These are phyloP conservation scores for Uronychia setigera DNA, from an alignment of 73 alveolate species.

Conservation along the genomic window DNA sequence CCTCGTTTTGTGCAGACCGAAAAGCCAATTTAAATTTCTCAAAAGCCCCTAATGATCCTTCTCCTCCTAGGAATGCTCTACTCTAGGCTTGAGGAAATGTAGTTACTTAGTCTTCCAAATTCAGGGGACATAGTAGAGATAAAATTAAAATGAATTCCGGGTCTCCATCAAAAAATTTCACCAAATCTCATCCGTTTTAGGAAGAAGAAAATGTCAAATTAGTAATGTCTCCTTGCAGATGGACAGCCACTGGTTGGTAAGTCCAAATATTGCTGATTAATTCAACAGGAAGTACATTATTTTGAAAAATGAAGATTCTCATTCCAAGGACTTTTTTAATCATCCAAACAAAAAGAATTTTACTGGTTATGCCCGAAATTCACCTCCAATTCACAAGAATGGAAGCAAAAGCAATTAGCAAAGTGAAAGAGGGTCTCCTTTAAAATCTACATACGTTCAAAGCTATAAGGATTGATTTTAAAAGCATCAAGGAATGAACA, in stretches of 20 bases:
- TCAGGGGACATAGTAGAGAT: no score
- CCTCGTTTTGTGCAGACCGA: no score
- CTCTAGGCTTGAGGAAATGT: no score
- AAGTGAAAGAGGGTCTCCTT: background rate
- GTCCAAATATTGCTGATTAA: no score
- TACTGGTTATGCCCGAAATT: background rate
- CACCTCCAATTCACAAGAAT: background rate
- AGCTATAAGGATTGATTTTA: background rate
- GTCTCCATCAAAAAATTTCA: no score
- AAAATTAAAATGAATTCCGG: no score
- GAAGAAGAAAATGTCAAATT: no score
- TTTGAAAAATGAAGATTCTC: background rate
- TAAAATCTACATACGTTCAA: background rate
- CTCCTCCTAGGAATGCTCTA: no score
- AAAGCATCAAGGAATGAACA: background rate
- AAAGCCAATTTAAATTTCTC: no score
- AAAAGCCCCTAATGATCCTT: no score
- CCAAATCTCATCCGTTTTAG: no score
- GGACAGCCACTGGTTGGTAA: background rate
- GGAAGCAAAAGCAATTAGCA: background rate
- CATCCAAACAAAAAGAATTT: background rate
- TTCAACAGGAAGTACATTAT: background rate
- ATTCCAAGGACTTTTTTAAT: background rate
- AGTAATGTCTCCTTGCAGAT: background rate
- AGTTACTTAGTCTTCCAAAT: no score